These are phyloP conservation scores for Trichoderma endophyticum DNA, from an alignment of 2,329 filamentous ascomycete genomes.

Conservation along the genomic window DNA sequence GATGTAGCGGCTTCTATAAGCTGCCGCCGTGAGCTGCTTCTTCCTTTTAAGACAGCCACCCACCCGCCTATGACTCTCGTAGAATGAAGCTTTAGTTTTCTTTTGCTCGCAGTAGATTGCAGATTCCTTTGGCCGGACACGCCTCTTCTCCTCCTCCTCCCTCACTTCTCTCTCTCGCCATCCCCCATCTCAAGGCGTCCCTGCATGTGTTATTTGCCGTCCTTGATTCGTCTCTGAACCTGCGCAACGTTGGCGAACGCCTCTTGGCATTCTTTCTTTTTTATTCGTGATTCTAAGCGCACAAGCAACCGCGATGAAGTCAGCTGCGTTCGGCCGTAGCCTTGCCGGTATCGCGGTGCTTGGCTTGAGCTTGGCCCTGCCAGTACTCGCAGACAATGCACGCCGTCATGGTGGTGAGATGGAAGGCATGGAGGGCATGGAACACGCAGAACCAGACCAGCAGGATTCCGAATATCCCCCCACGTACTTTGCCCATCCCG, in stretches of 20 bases:
- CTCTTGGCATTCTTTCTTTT: background rate
- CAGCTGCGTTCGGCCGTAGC: background rate
- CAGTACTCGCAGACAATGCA: conserved; percentile 19
- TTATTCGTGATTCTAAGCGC: background rate
- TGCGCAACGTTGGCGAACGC: background rate
- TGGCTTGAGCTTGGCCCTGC: conserved; percentile 11
- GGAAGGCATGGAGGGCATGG: background rate
- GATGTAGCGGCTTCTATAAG: conserved; percentile 11
- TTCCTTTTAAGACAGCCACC: conserved; percentile 5
- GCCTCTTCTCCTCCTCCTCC: background rate
- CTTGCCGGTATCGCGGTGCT: conserved; percentile 18
- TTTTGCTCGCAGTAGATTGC: background rate
- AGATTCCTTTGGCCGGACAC: background rate
- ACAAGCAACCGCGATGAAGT: conserved; percentile 12
- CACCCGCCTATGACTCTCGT: conserved; percentile 6
- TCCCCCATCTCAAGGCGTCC: background rate
- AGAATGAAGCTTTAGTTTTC: background rate
- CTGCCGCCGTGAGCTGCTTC: conserved; percentile 6
- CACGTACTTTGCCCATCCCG: conserved; percentile 59
- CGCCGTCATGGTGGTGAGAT: conserved; percentile 21
- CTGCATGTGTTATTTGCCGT: background rate
- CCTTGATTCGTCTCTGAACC: background rate
- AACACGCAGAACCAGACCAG: background rate
- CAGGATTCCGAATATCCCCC: conserved; percentile 36
- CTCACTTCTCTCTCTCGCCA: background rate